These are phyloP conservation scores for Podaxis sp. DNA, from an alignment of 768 basidiomycete genomes.

Conservation along the genomic window DNA sequence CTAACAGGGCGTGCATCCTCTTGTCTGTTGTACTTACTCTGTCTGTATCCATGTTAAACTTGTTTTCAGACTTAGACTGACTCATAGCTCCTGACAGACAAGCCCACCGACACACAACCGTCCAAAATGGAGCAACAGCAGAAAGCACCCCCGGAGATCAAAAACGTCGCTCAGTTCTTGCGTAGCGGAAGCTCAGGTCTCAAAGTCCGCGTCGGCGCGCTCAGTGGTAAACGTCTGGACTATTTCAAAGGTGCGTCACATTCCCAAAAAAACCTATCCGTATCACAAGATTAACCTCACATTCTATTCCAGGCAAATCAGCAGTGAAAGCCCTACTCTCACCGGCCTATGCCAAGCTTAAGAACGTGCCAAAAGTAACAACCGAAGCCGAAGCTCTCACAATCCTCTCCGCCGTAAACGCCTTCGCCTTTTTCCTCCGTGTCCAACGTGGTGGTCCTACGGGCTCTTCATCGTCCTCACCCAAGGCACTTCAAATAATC, in stretches of 20 bases:
- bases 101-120: not conserved
- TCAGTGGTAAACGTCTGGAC: conserved; percentile 93
- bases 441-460: conserved; percentile 75
- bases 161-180: conserved; percentile 83
- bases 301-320: conserved; percentile 67
- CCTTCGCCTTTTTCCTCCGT: conserved; percentile 89
- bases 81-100: not conserved
- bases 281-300: not conserved
- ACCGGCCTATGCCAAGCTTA: conserved; percentile 88
- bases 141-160: conserved; percentile 76
- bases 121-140: conserved; percentile 66
- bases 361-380: conserved; percentile 72
- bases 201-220: conserved; percentile 84
- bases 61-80: not conserved
- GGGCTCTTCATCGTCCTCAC: conserved; percentile 67
- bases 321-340: conserved; percentile 91
- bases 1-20: not conserved
- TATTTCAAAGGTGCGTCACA: conserved; percentile 89
- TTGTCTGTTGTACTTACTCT: not conserved
- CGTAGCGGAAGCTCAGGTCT: conserved; percentile 84
- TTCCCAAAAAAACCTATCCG: not conserved
- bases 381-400: conserved; percentile 73
- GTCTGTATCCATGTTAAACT: not conserved
- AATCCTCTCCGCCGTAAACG: conserved; percentile 69
- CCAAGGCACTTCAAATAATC: conserved; percentile 78